These are phyloP conservation scores for Hyaloperonospora arabidopsidis DNA, from an alignment of 352 stramenopile genomes.

Conservation along the genomic window DNA sequence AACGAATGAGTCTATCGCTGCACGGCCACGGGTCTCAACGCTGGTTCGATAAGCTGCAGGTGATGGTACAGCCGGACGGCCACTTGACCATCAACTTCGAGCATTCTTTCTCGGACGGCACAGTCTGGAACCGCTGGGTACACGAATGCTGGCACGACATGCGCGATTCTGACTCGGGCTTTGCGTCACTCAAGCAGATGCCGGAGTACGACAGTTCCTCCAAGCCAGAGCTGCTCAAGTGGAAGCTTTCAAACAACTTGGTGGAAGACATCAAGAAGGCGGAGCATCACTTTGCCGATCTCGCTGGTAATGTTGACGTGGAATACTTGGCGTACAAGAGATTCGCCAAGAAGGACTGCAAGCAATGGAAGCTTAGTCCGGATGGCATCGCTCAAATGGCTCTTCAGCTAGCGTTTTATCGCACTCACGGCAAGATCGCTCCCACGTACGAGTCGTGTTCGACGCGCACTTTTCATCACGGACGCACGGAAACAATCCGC, in stretches of 20 bases:
- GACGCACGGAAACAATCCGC: constrained; percentile 89
- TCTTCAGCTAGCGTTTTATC: constrained; percentile 85
- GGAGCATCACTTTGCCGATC: constrained; percentile 54
- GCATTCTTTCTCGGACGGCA: constrained; percentile 90
- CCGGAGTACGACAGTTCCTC: constrained; percentile 39
- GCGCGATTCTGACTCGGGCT: constrained; percentile 67
- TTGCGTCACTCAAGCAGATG: constrained; percentile 52
- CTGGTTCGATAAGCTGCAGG: constrained; percentile 92
- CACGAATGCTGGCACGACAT: constrained; percentile 89
- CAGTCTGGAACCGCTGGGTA: constrained; percentile 89
- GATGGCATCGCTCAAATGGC: constrained; percentile 89
- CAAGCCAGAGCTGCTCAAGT: constrained; percentile 49
- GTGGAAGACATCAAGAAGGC: constrained; percentile 69
- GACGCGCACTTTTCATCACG: constrained; percentile 86
- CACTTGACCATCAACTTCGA: constrained; percentile 91
- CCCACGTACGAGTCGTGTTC: constrained; percentile 90
- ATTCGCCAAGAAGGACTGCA: constrained; percentile 88
- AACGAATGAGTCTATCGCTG: constrained; percentile 76
- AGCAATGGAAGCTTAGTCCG: constrained; percentile 86
- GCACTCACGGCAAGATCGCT: constrained; percentile 63
- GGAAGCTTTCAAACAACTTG: constrained; percentile 73
- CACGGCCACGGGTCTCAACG: constrained; percentile 74
- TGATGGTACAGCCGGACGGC: constrained; percentile 80
- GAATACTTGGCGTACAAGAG: constrained; percentile 80
- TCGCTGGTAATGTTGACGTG: constrained; percentile 60